These are phyloP conservation scores for Cyclanthera cordifolia DNA, from an alignment of 306 rosid species.

Conservation along the genomic window DNA sequence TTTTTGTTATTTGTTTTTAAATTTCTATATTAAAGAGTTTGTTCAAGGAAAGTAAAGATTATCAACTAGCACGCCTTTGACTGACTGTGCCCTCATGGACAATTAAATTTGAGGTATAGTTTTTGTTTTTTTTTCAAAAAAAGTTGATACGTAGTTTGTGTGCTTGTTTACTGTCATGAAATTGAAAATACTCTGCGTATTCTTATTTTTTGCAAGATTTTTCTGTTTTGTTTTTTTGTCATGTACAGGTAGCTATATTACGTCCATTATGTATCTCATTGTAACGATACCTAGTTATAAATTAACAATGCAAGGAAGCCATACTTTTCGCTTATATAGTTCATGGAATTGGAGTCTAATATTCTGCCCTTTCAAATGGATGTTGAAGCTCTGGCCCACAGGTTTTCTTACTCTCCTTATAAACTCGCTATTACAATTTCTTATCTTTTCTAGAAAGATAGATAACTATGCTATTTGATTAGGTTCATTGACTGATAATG, in stretches of 20 bases:
- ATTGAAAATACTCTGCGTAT: no score
- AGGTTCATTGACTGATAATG: background rate
- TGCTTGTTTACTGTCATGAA: no score
- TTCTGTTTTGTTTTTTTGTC: no score
- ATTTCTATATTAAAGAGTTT: no score
- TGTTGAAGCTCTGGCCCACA: conserved; percentile 3
- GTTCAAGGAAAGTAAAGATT: no score
- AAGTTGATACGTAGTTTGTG: no score
- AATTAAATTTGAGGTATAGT: no score
- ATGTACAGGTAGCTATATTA: background rate
- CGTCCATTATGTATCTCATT: background rate
- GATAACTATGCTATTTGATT: background rate
- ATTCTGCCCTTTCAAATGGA: background rate
- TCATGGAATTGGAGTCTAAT: background rate
- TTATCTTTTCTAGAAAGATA: background rate
- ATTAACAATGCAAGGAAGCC: background rate
- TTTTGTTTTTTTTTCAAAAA: no score
- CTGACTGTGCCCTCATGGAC: no score
- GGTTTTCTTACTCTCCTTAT: background rate
- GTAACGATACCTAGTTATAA: background rate
- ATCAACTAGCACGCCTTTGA: no score
- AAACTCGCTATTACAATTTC: background rate
- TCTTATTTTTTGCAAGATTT: no score
- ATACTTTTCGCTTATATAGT: background rate
- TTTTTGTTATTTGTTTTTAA: no score